Base-by-base conservation (phyloP, 495 filamentous ascomycete genomes). In the Penicillium alfredii region DNA sequence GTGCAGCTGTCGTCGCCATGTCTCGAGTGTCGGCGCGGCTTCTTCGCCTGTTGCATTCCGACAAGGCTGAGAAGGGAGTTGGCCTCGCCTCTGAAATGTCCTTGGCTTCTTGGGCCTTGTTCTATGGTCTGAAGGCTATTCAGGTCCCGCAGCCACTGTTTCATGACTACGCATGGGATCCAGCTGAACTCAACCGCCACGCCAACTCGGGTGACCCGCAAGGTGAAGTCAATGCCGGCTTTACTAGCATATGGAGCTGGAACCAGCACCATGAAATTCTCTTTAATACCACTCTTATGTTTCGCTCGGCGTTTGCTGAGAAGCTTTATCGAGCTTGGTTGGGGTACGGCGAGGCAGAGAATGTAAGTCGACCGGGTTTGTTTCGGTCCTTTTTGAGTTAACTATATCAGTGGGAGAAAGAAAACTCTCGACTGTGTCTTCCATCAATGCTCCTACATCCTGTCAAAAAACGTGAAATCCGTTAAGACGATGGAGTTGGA, bases 71-170 rank as follows among this genome's bases (percentile, higher is more conserved):
- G 5, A 63, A 60, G 1, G 82, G 82, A 14, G 71, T 77, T 15
- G 68, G 74, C 33, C 68, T 86, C 30, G 73, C 71, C 8, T 77
- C 77, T 3, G 81, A 86, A 50, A 84, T 84, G 80, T 74, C 70
- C 28, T 72, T 80, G 3, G 68, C 71, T 26, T 81, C 80, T 1
- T 71, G 69, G 3, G 71, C 81, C 1, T 56, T 86, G 8, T 70
- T 81, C 10, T 80, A 86, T 57, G 82, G 83, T 4, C 60, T 86
- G 27, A 86, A 88, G 30, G 38, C 40, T 8, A 40, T 51, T 0
- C 48, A 55, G 22, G 42, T 47, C 1, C 51, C 51, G 3, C 75
- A 83, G 44, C 81, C 83, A 0, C 73, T 86, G 24, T 86, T 73
- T 56, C 71, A 77, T 19, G 78, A 82, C 38, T 63, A 71, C 17